Base-by-base conservation (phyloP, 2,329 filamentous ascomycete species). In the Aspergillus sp. region DNA sequence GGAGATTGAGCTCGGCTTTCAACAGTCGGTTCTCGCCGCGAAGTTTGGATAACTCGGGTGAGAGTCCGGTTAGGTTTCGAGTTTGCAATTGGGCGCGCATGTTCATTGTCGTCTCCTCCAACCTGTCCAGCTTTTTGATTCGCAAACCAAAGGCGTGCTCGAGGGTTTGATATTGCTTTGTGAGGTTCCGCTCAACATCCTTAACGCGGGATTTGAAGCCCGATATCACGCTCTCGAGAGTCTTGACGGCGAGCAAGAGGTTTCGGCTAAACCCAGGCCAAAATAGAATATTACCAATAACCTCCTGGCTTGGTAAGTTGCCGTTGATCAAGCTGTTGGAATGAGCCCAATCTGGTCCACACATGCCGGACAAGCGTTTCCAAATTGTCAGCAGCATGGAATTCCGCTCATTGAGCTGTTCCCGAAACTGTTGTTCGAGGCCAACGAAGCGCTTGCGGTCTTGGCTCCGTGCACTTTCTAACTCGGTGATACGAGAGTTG, bases 321-420 rank as follows among this genome's bases (percentile, higher is more conserved):
- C 92, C 91, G 67, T 95, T 93, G 69, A 98, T 90, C 22, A 96
- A 85, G 56, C 89, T 89, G 73, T 98, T 93, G 67, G 89, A 87
- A 72, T 96, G 90, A 4, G 90, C 86, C 93, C 95, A 99, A 69
- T 98, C 95, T 0, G 86, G 84, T 11, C 95, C 95, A 67, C 95
- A 98, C 43, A 98, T 82, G 0, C 85, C 83, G 3, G 91, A 93
- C 8, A 99, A 82, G 45, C 90, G 85, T 62, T 93, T 93, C 95
- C 95, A 99, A 5, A 98, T 79, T n/a, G 86, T 83, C 20, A 97
- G 84, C 17, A 98, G 82, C 52, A 99, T 80, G 59, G 90, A 89
- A 76, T 98, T 97, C 55, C 95, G 88, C 76, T 98, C 95, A 43
- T 83, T 84, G 39, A 98, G 83, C 75, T 98, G 92, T 52, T 97